Conservation (phyloP, 2,329 filamentous ascomycete species). For the Sarocladiaceae sp. region DNA sequence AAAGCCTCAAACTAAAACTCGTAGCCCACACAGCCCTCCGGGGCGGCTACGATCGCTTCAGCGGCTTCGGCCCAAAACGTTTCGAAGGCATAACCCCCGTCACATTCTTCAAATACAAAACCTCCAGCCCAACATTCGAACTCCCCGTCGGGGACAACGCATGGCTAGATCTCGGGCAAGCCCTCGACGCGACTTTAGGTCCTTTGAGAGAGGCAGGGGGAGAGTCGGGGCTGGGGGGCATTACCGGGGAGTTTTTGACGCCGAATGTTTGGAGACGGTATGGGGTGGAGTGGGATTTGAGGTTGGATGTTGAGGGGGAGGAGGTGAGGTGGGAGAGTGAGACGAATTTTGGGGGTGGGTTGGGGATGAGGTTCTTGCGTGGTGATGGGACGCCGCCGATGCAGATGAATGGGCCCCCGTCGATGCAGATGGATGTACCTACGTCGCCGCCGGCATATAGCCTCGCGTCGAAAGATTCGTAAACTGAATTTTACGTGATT, state of each 20-base stretch:
- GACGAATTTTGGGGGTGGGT: neutral
- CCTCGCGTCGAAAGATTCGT: too few species aligned
- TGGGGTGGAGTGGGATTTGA: neutral
- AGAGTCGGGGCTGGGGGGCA: neutral
- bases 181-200: neutral
- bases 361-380: neutral
- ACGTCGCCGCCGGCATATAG: too few species aligned
- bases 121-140: neutral
- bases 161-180: neutral
- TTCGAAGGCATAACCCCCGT: neutral
- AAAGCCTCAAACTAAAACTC: neutral
- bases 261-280: neutral
- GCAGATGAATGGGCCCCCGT: too few species aligned
- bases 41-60: neutral
- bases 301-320: neutral
- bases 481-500: too few species aligned
- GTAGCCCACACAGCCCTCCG: neutral
- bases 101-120: neutral
- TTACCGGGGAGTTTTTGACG: neutral
- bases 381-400: neutral
- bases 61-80: neutral
- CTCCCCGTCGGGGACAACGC: neutral
- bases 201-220: neutral
- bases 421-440: too few species aligned
- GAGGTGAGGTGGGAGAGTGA: neutral